phyloP scores from a whole-genome alignment of 306 rosid species.

The Begonia fuchsioides region DNA sequence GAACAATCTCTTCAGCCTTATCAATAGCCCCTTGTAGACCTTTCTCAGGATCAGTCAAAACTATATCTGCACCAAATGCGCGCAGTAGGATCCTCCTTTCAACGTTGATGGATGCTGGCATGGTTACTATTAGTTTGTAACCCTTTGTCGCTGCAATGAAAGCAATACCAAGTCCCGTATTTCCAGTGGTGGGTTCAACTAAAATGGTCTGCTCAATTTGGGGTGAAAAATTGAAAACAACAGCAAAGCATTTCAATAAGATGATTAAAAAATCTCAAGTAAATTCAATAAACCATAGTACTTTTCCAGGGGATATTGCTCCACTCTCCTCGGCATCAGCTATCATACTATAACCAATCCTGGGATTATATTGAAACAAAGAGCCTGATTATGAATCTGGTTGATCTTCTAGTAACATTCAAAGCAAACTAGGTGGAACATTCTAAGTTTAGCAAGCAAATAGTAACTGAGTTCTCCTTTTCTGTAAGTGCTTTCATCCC shows the following conservation, averaged over 20 bases:
- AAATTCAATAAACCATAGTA: conserved; percentile 4
- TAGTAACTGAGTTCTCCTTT: too few relatives aligned
- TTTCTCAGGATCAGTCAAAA: conserved; percentile 72
- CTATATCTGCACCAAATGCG: conserved; percentile 80
- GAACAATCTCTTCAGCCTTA: conserved; percentile 74
- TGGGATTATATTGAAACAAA: conserved; percentile 20
- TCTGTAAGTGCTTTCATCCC: too few relatives aligned
- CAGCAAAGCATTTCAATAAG: background rate
- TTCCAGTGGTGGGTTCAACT: conserved; percentile 96
- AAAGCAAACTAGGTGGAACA: too few relatives aligned
- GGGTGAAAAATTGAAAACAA: conserved; percentile 2
- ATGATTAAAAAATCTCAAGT: background rate
- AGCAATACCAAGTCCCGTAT: conserved; percentile 90
- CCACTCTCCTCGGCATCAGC: conserved; percentile 68
- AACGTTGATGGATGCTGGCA: conserved; percentile 79
- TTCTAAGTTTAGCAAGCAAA: too few relatives aligned
- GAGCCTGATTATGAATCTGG: background rate
- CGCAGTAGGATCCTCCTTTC: conserved; percentile 88
- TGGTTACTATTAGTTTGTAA: conserved; percentile 67
- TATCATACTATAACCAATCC: conserved; percentile 87
- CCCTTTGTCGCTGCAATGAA: conserved; percentile 79
- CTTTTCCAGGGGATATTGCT: conserved; percentile 68
- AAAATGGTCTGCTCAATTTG: conserved; percentile 47
- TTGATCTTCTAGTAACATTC: too few relatives aligned
- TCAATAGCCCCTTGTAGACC: conserved; percentile 90